These are phyloP conservation scores for Xanthoceras sorbifolium DNA, from an alignment of 345 rosid species.

Conservation along the genomic window DNA sequence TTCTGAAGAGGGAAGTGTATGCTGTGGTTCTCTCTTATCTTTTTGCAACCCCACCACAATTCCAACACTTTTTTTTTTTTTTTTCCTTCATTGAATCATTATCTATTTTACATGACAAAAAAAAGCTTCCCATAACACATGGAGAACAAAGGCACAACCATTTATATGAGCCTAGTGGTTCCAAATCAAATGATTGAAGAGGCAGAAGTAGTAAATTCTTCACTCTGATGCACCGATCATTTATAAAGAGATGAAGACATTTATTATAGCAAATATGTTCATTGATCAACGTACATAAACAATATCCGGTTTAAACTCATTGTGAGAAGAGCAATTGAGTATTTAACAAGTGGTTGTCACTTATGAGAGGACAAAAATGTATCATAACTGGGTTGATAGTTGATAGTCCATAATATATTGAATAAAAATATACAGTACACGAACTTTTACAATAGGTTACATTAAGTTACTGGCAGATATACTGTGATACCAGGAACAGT, in stretches of 20 bases:
- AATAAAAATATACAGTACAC: too few relatives aligned
- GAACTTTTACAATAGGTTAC: too few relatives aligned
- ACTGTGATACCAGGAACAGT: not conserved
- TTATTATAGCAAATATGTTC: too few relatives aligned
- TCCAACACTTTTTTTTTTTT: not conserved
- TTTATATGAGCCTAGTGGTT: not conserved
- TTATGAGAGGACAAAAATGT: too few relatives aligned
- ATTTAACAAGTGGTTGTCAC: too few relatives aligned
- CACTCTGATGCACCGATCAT: too few relatives aligned
- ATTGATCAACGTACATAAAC: too few relatives aligned
- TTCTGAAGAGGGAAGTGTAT: not conserved
- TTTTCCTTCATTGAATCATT: not conserved
- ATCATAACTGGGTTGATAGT: too few relatives aligned
- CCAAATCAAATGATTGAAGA: not conserved
- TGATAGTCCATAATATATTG: too few relatives aligned
- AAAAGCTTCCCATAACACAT: not conserved
- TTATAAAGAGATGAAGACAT: too few relatives aligned
- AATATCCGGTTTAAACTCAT: too few relatives aligned
- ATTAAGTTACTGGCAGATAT: not conserved
- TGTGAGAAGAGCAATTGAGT: too few relatives aligned
- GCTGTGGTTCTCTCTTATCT: not conserved
- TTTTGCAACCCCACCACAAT: slow-evolving; percentile 14
- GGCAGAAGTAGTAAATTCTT: not conserved
- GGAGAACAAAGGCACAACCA: not conserved
- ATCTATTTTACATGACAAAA: not conserved